phyloP scores from a whole-genome alignment of 83 land plant genomes.

The Thuja plicata region DNA sequence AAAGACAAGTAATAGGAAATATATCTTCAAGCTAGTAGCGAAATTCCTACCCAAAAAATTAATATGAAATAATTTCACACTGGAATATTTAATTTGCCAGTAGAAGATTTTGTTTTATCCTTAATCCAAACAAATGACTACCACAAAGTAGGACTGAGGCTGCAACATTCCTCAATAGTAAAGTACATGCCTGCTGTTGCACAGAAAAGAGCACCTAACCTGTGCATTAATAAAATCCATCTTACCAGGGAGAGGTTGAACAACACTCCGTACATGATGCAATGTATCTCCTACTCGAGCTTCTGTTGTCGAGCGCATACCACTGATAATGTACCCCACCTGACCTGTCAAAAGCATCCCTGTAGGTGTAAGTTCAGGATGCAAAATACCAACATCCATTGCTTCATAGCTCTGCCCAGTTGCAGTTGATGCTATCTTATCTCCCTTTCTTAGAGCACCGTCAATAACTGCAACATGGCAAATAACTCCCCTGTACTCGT shows the following conservation, averaged over 20 bases:
- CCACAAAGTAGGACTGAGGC: not conserved
- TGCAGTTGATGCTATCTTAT: constrained; percentile 89
- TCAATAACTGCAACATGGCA: constrained; percentile 98
- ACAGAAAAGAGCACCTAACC: not conserved
- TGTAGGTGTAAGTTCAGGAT: constrained; percentile 93
- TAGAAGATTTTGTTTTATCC: not conserved
- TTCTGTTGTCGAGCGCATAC: constrained; percentile 98
- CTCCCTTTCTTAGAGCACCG: constrained; percentile 81
- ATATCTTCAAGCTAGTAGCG: not conserved
- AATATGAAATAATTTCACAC: not conserved
- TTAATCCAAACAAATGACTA: not conserved
- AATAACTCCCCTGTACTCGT: constrained; percentile 99
- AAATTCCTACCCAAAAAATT: not conserved
- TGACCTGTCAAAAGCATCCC: constrained; percentile 92
- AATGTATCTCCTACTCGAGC: constrained; percentile 96
- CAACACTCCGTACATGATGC: constrained; percentile 50
- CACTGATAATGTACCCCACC: constrained; percentile 93
- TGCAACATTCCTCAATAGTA: not conserved
- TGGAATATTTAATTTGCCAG: not conserved
- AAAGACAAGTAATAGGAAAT: not conserved
- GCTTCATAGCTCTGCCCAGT: constrained; percentile 92
- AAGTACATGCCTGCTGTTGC: constrained; percentile 1
- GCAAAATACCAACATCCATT: constrained; percentile 91
- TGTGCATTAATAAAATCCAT: not conserved
- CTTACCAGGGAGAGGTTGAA: constrained; percentile 90